Conservation (phyloP, 805 yeast species). For the Teunomyces kruisii region DNA sequence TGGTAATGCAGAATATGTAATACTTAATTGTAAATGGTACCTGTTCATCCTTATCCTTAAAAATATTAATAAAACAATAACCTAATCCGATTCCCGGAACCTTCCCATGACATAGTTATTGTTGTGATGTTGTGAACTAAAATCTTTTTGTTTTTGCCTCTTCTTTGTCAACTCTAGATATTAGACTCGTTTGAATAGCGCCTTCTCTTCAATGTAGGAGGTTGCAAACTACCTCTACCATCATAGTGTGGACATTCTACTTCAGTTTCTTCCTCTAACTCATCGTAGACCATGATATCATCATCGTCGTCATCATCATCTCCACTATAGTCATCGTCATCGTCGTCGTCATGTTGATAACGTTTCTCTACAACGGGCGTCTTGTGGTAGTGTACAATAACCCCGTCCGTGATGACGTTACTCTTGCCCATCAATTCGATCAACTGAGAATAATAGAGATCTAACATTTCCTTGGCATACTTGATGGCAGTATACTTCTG, state of each 20-base stretch:
- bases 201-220: constrained; percentile 23
- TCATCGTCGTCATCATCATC: constrained; percentile 12
- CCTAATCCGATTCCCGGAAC: not conserved
- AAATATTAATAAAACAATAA: not conserved
- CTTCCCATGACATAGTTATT: not conserved
- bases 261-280: constrained; percentile 6
- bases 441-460: constrained; percentile 39
- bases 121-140: not conserved
- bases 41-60: not conserved
- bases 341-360: constrained; percentile 12
- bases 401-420: not conserved
- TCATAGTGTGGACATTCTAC: not conserved
- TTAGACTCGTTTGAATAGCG: constrained; percentile 2
- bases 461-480: constrained; percentile 38
- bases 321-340: constrained; percentile 13
- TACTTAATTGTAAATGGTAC: not conserved
- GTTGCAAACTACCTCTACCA: not conserved
- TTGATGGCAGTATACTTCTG: constrained; percentile 19
- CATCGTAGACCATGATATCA: constrained; percentile 11
- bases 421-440: constrained; percentile 40
- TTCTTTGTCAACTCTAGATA: too few relatives aligned
- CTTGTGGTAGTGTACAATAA: not conserved
- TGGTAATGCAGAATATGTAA: not conserved
- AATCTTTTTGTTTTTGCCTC: not conserved
- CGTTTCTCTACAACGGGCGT: not conserved